phyloP scores from a whole-genome alignment of 148 eudicot genomes.

The Amaranthus palmeri region DNA sequence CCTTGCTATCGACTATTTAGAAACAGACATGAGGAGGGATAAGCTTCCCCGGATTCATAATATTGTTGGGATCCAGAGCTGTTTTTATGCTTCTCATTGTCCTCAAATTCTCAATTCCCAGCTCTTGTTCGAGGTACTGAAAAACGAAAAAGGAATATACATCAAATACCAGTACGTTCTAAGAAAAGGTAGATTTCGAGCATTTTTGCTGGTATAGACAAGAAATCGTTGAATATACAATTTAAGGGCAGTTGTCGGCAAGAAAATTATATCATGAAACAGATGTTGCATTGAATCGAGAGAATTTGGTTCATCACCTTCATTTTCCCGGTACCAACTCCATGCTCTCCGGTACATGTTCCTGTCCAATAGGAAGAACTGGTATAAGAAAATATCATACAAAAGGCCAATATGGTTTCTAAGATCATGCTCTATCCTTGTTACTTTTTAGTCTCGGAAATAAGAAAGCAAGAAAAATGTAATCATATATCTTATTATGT shows the following conservation, averaged over 20 bases:
- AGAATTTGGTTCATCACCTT: conserved; percentile 44
- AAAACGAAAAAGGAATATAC: background rate
- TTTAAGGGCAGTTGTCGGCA: background rate
- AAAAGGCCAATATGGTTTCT: too few relatives aligned
- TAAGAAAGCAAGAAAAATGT: too few relatives aligned
- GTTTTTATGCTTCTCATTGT: conserved; percentile 82
- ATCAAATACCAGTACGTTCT: background rate
- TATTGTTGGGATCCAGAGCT: conserved; percentile 83
- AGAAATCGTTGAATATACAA: background rate
- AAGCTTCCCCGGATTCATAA: conserved; percentile 97
- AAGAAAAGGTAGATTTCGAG: too few relatives aligned
- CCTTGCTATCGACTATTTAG: conserved; percentile 17
- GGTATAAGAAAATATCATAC: background rate
- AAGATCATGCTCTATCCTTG: too few relatives aligned
- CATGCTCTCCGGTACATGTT: conserved; percentile 98
- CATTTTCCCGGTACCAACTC: conserved; percentile 98
- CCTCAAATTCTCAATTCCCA: conserved; percentile 78
- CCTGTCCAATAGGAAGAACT: conserved; percentile 39
- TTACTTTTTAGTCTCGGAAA: too few relatives aligned
- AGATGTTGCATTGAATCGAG: background rate
- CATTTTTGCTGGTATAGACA: background rate
- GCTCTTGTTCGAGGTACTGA: conserved; percentile 91
- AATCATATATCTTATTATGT: too few relatives aligned
- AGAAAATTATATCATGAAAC: background rate
- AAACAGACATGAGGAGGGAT: conserved; percentile 92